A percentile compares a stretch with the other conserved stretches of the same genome.
Conservation (phyloP, 2,329 filamentous ascomycete species). For the Hypoxylon sp. region DNA sequence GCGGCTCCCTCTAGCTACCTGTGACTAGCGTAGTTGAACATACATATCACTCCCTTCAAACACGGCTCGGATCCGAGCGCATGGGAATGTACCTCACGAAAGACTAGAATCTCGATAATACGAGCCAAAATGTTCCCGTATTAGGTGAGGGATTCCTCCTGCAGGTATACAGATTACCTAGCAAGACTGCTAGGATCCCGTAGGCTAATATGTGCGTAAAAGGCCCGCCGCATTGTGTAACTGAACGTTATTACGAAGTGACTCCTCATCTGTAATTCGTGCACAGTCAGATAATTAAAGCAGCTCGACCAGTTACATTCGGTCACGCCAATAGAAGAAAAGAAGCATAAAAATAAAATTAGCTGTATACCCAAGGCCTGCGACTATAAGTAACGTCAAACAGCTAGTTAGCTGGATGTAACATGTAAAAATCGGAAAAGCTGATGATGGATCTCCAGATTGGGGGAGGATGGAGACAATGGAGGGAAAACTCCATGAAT, state of each 20-base stretch:
- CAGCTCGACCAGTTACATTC: constrained; percentile 5
- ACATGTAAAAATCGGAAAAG: constrained; percentile 15
- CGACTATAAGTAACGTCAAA: constrained; percentile 7
- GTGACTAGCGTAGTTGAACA: not conserved
- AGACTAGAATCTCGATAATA: constrained; percentile 1
- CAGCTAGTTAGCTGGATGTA: constrained; percentile 4
- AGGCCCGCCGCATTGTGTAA: constrained; percentile 27
- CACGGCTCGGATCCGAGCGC: constrained; percentile 35
- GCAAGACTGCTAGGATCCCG: constrained; percentile 21
- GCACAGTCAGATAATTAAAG: constrained; percentile 29
- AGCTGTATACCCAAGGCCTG: not conserved
- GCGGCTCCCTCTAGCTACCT: constrained; percentile 6
- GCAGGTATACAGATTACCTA: constrained; percentile 6
- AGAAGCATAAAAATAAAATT: constrained; percentile 2
- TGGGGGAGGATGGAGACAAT: constrained; percentile 12
- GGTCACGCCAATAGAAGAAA: constrained; percentile 14
- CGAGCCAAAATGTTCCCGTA: not conserved
- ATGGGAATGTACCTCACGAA: constrained; percentile 1
- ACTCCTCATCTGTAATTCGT: constrained; percentile 12
- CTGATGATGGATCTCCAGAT: constrained; percentile 16
- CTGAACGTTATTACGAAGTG: constrained; percentile 26
- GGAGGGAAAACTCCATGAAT: constrained; percentile 18
- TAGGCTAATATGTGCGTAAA: constrained; percentile 21
- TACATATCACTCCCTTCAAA: constrained; percentile 5
- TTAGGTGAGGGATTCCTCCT: constrained; percentile 19